phyloP scores from a whole-genome alignment of 257 asterid species.

The Plantago ovata region DNA sequence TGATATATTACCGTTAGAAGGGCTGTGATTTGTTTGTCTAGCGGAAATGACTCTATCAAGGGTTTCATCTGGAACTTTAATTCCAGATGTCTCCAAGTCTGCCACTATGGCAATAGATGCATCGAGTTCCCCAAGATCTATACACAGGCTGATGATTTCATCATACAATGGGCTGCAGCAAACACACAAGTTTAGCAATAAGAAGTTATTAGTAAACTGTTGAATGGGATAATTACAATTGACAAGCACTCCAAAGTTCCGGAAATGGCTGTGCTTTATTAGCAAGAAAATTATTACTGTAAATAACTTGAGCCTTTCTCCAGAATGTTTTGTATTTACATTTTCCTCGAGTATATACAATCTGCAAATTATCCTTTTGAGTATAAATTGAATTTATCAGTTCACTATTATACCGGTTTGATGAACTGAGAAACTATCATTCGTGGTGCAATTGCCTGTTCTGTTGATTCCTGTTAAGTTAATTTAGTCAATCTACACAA shows the following conservation, averaged over 20 bases:
- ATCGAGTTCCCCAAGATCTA: constrained; percentile 93
- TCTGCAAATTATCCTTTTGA: too few relatives aligned
- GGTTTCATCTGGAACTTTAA: constrained; percentile 84
- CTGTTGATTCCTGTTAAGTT: not conserved
- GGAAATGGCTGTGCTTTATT: not conserved
- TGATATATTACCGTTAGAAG: constrained; percentile 30
- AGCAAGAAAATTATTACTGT: too few relatives aligned
- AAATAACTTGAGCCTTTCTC: too few relatives aligned
- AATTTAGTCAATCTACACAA: not conserved
- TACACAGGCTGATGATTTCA: constrained; percentile 64
- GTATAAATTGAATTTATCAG: too few relatives aligned
- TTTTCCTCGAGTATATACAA: too few relatives aligned
- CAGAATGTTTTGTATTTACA: not conserved
- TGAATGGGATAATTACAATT: not conserved
- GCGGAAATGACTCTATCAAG: constrained; percentile 85
- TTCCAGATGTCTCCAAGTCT: constrained; percentile 87
- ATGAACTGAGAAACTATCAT: not conserved
- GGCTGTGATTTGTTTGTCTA: constrained; percentile 46
- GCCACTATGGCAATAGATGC: constrained; percentile 92
- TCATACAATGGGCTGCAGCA: constrained; percentile 76
- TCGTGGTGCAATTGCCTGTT: not conserved
- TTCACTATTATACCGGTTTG: too few relatives aligned
- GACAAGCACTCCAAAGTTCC: not conserved
- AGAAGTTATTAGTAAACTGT: not conserved
- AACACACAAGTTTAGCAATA: constrained; percentile 17